Evolutionary conservation across 208 protist species (phyloP).

Genomic region (Wallacemonas rigidus): DNA sequence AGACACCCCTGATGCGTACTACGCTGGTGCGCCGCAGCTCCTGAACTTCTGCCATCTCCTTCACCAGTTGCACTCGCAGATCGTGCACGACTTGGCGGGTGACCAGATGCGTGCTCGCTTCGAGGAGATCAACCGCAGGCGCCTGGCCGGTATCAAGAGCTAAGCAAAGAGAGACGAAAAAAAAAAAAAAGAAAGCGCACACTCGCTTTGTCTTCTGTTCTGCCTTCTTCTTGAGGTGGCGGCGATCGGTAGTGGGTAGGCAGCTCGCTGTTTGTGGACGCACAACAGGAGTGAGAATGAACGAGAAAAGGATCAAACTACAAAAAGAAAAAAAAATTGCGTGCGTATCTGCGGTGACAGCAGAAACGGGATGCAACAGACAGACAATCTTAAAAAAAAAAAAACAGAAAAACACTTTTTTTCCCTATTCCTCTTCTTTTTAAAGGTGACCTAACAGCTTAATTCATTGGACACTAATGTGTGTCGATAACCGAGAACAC

Average conservation of each 20-base stretch:
- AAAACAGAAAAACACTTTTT: neutral
- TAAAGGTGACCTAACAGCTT: neutral
- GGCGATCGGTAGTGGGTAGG: too few species aligned
- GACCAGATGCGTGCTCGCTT: constrained; percentile 27
- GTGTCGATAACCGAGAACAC: neutral
- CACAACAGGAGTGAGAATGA: too few species aligned
- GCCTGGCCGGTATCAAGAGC: neutral
- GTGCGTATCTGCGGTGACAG: neutral
- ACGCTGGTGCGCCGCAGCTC: constrained; percentile 60
- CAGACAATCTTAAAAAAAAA: constrained; percentile 15
- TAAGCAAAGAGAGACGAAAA: neutral
- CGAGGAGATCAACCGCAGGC: constrained; percentile 17
- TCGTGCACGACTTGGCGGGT: constrained; percentile 62
- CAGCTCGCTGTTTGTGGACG: too few species aligned
- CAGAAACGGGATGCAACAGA: constrained; percentile 8
- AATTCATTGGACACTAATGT: neutral
- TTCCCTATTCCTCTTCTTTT: constrained; percentile 3
- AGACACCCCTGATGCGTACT: constrained; percentile 40
- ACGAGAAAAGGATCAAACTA: constrained; percentile 8
- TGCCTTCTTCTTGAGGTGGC: neutral
- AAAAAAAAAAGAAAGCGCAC: constrained; percentile 5
- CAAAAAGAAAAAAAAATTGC: constrained; percentile 14
- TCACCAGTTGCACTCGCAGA: constrained; percentile 73
- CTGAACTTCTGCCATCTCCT: constrained; percentile 64
- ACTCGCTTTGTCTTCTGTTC: neutral